Base-by-base conservation (phyloP, 345 rosid species). In the Arabis hirsuta region DNA sequence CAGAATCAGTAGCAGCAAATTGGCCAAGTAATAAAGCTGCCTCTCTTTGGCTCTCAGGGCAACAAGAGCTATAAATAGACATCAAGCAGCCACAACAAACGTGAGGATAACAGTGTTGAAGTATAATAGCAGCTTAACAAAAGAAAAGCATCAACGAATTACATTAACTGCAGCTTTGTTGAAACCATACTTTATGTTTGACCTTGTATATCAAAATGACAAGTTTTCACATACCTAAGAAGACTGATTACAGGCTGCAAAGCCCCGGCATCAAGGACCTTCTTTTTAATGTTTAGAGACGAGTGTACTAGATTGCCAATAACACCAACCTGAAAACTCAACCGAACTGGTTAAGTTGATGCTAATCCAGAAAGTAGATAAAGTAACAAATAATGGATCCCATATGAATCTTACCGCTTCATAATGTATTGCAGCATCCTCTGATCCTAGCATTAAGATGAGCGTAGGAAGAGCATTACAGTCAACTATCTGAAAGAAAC, bases 11-110 rank as follows among this genome's bases (percentile, higher is more conserved):
- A 59, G 97, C 96, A 59, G 97, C 99, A 84, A 95, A 95, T 70
- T 95, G 99, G 67, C 99, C 99, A 54, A 95, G 96, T 77, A 95
- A 84, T 57, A 95, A 83, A 78, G 99, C 99, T 8, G 99, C 99
- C 83, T 95, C 99, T 78, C 99, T 87, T 62, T 95, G 99, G 82
- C 96, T 95, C 85, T 95, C 99, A 20, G 97, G 81, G 84, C 99
- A 95, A 82, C 90, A 84, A 55, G 99, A 95, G 79, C 99, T 95
- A 36, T 84, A 78, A 45, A 38, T 1, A 51, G 12, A 71, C 38
- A 71, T 8, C 41, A 76, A 68, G 5, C 22, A 64, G 32, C 36
- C 65, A 34, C 9, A 64, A 55, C 11, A 36, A 36, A 36, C 41
- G 10, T 8, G 41, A 36, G 41, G 41, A 36, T 36, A 36, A 7